Conservation (phyloP, 352 stramenopile species). For the Globisporangium apiculatum region DNA sequence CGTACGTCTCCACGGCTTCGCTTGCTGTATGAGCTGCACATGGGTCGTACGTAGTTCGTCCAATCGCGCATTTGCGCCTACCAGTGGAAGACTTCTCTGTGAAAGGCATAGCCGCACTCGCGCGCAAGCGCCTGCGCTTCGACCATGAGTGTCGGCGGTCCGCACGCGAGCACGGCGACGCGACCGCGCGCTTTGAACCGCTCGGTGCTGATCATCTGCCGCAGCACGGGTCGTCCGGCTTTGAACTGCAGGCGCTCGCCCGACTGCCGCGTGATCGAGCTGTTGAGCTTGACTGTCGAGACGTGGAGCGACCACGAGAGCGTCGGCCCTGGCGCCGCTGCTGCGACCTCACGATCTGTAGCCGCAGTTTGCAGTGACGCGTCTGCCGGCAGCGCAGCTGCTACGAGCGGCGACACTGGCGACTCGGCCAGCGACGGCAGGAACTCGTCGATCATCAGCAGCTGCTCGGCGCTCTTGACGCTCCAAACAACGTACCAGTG, state of each 20-base stretch:
- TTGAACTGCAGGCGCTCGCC: slow-evolving; percentile 50
- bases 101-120: slow-evolving; percentile 66
- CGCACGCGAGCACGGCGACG: slow-evolving; percentile 68
- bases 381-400: slow-evolving; percentile 9
- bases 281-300: slow-evolving; percentile 37
- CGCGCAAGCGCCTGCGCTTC: slow-evolving; percentile 62
- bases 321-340: slow-evolving; percentile 16
- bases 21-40: no score
- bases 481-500: slow-evolving; percentile 65
- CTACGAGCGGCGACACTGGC: slow-evolving; percentile 18
- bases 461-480: slow-evolving; percentile 43
- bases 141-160: slow-evolving; percentile 60
- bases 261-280: slow-evolving; percentile 36
- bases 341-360: background rate
- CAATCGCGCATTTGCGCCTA: slow-evolving; percentile 15
- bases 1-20: no score
- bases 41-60: no score
- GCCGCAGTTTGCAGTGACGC: background rate
- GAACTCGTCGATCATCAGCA: slow-evolving; percentile 72
- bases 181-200: slow-evolving; percentile 39
- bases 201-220: slow-evolving; percentile 65
- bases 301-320: slow-evolving; percentile 62
- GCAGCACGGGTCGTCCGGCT: slow-evolving; percentile 46
- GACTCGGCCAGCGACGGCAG: slow-evolving; percentile 43
- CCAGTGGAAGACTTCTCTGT: slow-evolving; percentile 83